Evolutionary conservation across 345 rosid genomes (phyloP), one percentile per base, ranked within the genome.

Genomic region (Euphorbia pulcherrima): DNA sequence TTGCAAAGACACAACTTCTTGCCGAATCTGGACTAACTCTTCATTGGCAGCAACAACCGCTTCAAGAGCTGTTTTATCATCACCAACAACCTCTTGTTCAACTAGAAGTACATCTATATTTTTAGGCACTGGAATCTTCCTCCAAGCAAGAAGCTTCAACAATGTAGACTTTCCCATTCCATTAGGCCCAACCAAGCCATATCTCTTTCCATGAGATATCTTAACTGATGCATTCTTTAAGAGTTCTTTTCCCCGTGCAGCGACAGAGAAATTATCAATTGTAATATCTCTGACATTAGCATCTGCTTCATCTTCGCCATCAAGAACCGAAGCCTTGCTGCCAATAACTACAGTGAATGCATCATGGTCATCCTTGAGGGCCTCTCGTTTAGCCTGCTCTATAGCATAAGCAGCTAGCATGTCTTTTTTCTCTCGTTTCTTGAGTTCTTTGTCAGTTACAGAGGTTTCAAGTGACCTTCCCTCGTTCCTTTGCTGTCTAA

Each of bases 111-210:
- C 97, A 80, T 94, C 99, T 58, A 94, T 94, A 72, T 94, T 91
- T 76, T 83, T 91, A 0, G 99, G 97, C 27, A 94, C 96, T 0
- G 99, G 99, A 73, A 91, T 85, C 87, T 89, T 91, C 83, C 99
- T 84, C 97, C 99, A 94, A 46, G 97, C 96, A 71, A 94, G 90
- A 64, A 91, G 90, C 88, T 91, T 94, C 71, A 91, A 77, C 71
- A 94, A 60, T 1, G 99, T 91, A 71, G 99, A 94, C 79, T 94
- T 94, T 21, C 99, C 99, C 89, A 76, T 91, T 21, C 99, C 99
- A 72, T 92, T 94, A 0, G 97, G 97, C 60, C 99, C 97, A 37
- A 94, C 89, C 78, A 94, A 82, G 29, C 99, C 99, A 82, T 94
- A 94, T 71, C 97, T 88, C 80, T 86, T 91, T 33, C 96, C 99